Evolutionary conservation across 768 basidiomycete genomes (phyloP).

Genomic region (Cyclocybe aegerita): DNA sequence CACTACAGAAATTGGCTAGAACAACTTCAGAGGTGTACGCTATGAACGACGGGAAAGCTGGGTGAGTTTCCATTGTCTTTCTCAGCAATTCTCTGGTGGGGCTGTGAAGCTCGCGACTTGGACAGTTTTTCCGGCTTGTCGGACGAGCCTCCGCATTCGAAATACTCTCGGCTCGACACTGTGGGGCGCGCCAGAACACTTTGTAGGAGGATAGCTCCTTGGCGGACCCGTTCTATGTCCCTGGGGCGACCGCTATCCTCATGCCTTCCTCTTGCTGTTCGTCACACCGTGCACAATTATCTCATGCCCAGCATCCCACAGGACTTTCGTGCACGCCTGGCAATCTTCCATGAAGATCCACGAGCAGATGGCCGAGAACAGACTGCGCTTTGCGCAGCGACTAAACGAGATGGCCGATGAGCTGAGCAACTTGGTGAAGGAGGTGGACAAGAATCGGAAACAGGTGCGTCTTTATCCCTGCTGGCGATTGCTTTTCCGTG

Average conservation of each 20-base stretch:
- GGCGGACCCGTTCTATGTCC: too few species aligned
- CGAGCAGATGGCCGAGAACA: slow-evolving; percentile 87
- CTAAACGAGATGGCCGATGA: slow-evolving; percentile 99
- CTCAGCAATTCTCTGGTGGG: too few species aligned
- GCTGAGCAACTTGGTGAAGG: slow-evolving; percentile 75
- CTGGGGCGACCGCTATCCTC: too few species aligned
- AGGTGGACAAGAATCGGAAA: slow-evolving; percentile 94
- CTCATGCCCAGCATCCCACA: slow-evolving; percentile 4
- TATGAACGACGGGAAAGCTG: slow-evolving; percentile 90
- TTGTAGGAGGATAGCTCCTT: too few species aligned
- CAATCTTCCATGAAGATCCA: slow-evolving; percentile 85
- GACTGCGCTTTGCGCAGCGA: slow-evolving; percentile 80
- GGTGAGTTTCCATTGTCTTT: slow-evolving; percentile 48
- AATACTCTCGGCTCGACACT: too few species aligned
- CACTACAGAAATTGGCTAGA: slow-evolving; percentile 79
- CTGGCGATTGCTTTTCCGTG: too few species aligned
- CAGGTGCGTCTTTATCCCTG: slow-evolving; percentile 52
- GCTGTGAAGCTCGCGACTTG: too few species aligned
- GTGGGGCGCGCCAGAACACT: too few species aligned
- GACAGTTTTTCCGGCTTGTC: too few species aligned
- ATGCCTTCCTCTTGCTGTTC: too few species aligned
- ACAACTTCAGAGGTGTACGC: slow-evolving; percentile 81
- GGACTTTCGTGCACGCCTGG: slow-evolving; percentile 82
- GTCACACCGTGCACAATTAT: too few species aligned
- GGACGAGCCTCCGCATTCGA: too few species aligned